Conservation (phyloP, 1,139 yeast species). For the Scheffersomyces insectosa region DNA sequence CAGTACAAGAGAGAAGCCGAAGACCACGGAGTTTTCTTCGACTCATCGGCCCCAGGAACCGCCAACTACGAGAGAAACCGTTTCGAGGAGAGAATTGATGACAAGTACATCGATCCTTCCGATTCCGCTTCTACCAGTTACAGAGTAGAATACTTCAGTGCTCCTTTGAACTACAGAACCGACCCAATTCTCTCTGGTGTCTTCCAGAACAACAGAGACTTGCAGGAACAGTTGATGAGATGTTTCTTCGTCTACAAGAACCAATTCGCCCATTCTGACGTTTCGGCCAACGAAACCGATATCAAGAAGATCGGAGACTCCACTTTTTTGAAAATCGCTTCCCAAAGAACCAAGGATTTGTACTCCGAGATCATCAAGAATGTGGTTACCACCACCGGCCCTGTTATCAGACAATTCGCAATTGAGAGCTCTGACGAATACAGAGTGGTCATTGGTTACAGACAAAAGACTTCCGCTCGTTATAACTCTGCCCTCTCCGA, state of each 20-base stretch:
- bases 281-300: constrained; percentile 44
- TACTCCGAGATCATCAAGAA: constrained; percentile 73
- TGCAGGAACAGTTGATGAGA: constrained; percentile 57
- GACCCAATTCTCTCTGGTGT: constrained; percentile 50
- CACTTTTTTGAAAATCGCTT: constrained; percentile 77
- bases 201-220: constrained; percentile 29
- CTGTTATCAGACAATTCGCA: constrained; percentile 86
- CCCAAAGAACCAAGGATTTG: constrained; percentile 73
- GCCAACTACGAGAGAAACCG: constrained; percentile 29
- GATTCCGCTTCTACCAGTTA: constrained; percentile 45
- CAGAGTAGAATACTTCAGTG: constrained; percentile 83
- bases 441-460: constrained; percentile 86
- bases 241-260: constrained; percentile 89
- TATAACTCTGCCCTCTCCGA: constrained; percentile 88
- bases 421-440: constrained; percentile 77
- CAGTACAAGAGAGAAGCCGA: constrained; percentile 75
- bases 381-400: constrained; percentile 81
- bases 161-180: constrained; percentile 55
- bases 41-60: constrained; percentile 54
- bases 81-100: constrained; percentile 75
- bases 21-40: constrained; percentile 92
- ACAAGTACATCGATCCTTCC: constrained; percentile 68
- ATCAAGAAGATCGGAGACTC: constrained; percentile 73
- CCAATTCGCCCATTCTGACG: constrained; percentile 44
- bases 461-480: constrained; percentile 80